Evolutionary conservation across 73 alveolate species (phyloP), one percentile per base, ranked within the genome.

Genomic region (Effrenium voratum): DNA sequence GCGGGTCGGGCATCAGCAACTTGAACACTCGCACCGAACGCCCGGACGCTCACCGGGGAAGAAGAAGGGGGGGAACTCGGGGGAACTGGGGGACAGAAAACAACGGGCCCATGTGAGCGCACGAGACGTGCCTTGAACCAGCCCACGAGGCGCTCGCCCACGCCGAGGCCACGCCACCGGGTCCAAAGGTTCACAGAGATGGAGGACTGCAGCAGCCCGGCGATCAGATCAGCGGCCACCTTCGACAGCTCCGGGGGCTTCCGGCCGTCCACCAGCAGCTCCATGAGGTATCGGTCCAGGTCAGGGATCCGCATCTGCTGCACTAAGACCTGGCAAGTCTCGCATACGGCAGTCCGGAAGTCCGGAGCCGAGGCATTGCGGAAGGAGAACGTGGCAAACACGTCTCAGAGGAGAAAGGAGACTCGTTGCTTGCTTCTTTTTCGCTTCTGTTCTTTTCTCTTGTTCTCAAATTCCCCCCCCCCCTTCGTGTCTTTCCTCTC

Each of bases 211-310:
- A 90, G 22, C 8, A 90, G 87, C 57, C 97, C 97, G 28, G 97
- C 97, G 28, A 90, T 90, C 87, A 90, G 97, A 52, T 90, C 97
- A 3, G 97, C 97, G 3, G 97, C 97, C 87, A 90, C 97, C 95
- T 90, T 90, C 77, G 75, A 79, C 12, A 90, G 86, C 47, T 90
- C 97, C 3, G 97, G 97, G 0, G 97, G 97, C 57, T 90, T 90
- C 50, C 97, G 86, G 52, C 97, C 97, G 68, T 90, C 97, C 46
- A 90, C 97, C 97, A 90, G 57, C 77, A 90, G 86, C 86, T 90
- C 97, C 97, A 90, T 90, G 52, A 90, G 46, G 55, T 90, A 90
- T 2, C 97, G 97, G 43, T 90, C 97, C 52, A 90, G 43, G n/a
- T 10, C 95, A 13, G 83, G 95, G 19, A 87, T 59, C 95, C 95